Base-by-base conservation (phyloP, 108 stramenopile species). In the Conticribra guillardii region DNA sequence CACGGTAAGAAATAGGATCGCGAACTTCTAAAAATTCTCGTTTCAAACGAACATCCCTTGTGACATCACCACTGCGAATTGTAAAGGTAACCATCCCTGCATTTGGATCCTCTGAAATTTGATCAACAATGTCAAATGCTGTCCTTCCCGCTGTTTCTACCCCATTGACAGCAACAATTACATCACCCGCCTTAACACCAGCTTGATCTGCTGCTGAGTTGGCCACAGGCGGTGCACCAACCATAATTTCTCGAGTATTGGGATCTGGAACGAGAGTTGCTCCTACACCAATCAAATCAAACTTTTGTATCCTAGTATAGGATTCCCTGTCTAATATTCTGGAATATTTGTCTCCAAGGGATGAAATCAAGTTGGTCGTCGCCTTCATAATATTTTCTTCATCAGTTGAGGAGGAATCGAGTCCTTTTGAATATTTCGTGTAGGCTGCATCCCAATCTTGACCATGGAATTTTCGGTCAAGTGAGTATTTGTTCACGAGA, bases 101-200 rank as follows among this genome's bases (percentile, higher is more conserved):
- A 71, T 89, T 84, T 28, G 91, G 87, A 52, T 88, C 74, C 56
- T 96, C 87, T 3, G 82, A 70, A 16, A 94, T 89, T 69, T 92
- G 91, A 60, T 96, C 92, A 60, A 93, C 88, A 32, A 93, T 88
- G 55, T 96, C 92, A 70, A 96, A 92, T 2, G 89, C 92, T 16
- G 83, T 93, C 17, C 84, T 76, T 1, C 93, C 91, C 17, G 76
- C 54, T 15, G 90, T 94, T 0, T 80, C 74, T 30, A 84, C 64
- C 1, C 91, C 90, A 68, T 96, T 94, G 30, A 96, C 88, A 21
- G 89, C 88, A 5, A 74, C 76, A 24, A 96, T 76, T 31, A 63
- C 74, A 66, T 96, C 95, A 0, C 95, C 93, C 4, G 71, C 63
- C 53, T 87, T 61, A 26, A 96, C 54, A 8, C 89, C 89, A 27